Percentiles rank a stretch among this genome's conserved stretches.
Evolutionary conservation across 768 basidiomycete genomes (phyloP).

Genomic region (Pulveroboletus frians): DNA sequence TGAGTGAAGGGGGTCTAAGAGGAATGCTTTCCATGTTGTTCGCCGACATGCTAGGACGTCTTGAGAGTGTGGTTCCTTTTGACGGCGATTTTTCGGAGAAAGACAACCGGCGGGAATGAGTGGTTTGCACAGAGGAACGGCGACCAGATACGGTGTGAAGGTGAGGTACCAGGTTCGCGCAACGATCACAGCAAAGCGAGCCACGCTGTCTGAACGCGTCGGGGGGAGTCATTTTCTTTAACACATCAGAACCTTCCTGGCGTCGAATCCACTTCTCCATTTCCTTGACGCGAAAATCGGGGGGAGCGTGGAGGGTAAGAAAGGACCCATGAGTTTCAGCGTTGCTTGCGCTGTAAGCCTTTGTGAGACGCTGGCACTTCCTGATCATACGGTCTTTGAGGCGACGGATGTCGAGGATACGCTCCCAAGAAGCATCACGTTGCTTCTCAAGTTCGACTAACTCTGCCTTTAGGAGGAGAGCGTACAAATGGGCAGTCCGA

Average conservation of each 20-base stretch:
- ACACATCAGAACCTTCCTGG: constrained; percentile 32
- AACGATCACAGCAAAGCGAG: constrained; percentile 32
- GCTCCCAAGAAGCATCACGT: constrained; percentile 55
- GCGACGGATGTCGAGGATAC: constrained; percentile 67
- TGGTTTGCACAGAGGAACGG: constrained; percentile 24
- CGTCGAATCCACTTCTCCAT: constrained; percentile 74
- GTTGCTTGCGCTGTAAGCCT: constrained; percentile 36
- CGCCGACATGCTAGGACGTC: constrained; percentile 15
- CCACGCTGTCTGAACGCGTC: constrained; percentile 24
- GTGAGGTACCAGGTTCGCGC: constrained; percentile 31
- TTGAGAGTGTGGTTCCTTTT: constrained; percentile 12
- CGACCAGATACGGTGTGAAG: constrained; percentile 26
- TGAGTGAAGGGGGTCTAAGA: constrained; percentile 9
- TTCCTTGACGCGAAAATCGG: constrained; percentile 71
- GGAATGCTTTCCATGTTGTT: constrained; percentile 1
- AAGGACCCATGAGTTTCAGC: constrained; percentile 44
- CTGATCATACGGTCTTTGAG: constrained; percentile 80
- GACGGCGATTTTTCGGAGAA: constrained; percentile 15
- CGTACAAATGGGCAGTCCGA: constrained; percentile 59
- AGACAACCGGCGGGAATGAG: constrained; percentile 24
- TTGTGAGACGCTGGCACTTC: constrained; percentile 65
- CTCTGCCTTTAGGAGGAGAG: constrained; percentile 61
- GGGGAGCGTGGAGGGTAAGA: constrained; percentile 61
- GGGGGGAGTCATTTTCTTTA: constrained; percentile 17
- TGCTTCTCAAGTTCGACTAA: constrained; percentile 55